Evolutionary conservation across 2,329 filamentous ascomycete species (phyloP).

Genomic region (Hypoxylon sp.): DNA sequence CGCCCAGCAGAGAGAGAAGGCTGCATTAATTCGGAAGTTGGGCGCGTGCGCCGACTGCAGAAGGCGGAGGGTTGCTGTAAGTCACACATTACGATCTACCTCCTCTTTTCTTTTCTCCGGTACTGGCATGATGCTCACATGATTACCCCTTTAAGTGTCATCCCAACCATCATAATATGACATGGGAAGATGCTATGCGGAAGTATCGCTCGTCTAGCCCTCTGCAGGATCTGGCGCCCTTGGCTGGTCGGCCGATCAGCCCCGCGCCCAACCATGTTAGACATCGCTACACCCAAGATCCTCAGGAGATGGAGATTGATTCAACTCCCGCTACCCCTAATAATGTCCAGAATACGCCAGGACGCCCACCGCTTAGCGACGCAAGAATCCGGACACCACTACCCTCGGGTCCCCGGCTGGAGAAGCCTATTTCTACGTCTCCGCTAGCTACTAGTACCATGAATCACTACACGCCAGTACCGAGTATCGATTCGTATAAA

Average conservation of each 20-base stretch:
- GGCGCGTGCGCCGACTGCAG: constrained; percentile 71
- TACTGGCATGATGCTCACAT: constrained; percentile 47
- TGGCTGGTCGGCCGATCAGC: constrained; percentile 63
- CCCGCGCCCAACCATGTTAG: constrained; percentile 60
- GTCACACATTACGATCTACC: constrained; percentile 51
- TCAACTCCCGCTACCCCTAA: constrained; percentile 53
- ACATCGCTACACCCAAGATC: constrained; percentile 61
- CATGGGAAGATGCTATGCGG: constrained; percentile 70
- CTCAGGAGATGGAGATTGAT: constrained; percentile 71
- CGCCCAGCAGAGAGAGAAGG: constrained; percentile 70
- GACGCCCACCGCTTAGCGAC: constrained; percentile 61
- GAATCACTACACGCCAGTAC: constrained; percentile 54
- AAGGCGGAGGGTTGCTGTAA: constrained; percentile 71
- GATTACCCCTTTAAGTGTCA: constrained; percentile 63
- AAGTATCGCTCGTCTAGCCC: constrained; percentile 70
- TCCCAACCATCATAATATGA: constrained; percentile 72
- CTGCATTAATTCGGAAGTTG: constrained; percentile 71
- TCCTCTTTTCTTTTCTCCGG: constrained; percentile 17
- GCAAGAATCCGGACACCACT: constrained; percentile 69
- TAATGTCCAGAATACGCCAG: constrained; percentile 48
- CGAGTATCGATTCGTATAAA: constrained; percentile 66
- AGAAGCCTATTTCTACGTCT: constrained; percentile 62
- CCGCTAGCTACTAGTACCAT: constrained; percentile 49
- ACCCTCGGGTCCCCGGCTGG: constrained; percentile 69
- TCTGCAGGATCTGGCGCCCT: constrained; percentile 65